phyloP scores from a whole-genome alignment of 441 rosid species.

The Euphorbia corollata region DNA sequence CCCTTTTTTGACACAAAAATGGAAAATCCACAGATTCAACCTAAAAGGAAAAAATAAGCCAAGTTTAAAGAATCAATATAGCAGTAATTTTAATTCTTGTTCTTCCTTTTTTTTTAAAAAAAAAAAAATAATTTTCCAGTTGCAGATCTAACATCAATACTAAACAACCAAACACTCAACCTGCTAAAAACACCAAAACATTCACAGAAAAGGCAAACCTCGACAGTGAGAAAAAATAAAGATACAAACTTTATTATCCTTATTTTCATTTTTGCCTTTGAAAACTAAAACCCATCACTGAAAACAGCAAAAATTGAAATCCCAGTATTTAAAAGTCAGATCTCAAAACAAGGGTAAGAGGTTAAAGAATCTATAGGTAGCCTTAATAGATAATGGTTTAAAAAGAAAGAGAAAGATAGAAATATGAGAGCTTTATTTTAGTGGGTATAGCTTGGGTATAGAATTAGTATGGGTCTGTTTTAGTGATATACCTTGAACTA shows the following conservation, averaged over 20 bases:
- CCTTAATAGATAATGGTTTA: background rate
- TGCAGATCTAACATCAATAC: conserved; percentile 59
- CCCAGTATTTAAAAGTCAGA: conserved; percentile 27
- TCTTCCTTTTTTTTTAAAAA: background rate
- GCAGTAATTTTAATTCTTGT: conserved; percentile 23
- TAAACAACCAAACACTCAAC: conserved; percentile 28
- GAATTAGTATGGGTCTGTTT: conserved; percentile 22
- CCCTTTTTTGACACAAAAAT: conserved; percentile 7
- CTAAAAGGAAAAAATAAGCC: conserved; percentile 21
- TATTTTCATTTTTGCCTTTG: background rate
- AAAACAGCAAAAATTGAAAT: conserved; percentile 32
- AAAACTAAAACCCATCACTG: conserved; percentile 3
- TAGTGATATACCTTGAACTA: conserved; percentile 75
- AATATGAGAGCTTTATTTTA: conserved; percentile 4
- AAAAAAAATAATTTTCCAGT: conserved; percentile 35
- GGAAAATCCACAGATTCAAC: conserved; percentile 25
- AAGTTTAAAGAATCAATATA: conserved; percentile 21
- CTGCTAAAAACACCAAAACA: conserved; percentile 69
- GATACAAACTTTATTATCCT: conserved; percentile 1
- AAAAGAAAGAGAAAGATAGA: background rate
- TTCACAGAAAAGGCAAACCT: conserved; percentile 62
- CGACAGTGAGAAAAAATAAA: conserved; percentile 14
- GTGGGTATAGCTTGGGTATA: conserved; percentile 9
- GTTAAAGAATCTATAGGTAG: conserved; percentile 19
- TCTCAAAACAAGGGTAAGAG: conserved; percentile 28